Evolutionary conservation across 2,329 filamentous ascomycete genomes (phyloP).

Genomic region (Hortaea werneckii): DNA sequence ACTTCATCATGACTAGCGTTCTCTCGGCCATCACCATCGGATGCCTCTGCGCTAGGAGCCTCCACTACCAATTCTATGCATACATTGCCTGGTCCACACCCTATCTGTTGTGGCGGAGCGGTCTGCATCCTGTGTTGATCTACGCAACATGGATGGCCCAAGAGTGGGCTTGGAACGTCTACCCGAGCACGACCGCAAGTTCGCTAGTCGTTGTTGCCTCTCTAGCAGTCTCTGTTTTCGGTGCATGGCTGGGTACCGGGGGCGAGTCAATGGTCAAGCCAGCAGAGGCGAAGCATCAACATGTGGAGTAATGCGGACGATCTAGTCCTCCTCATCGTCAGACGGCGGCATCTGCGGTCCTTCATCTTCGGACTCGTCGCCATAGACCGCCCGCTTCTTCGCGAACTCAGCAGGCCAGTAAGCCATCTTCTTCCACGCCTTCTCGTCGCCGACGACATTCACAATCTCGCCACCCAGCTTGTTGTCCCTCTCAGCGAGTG

Average conservation of each 20-base stretch:
- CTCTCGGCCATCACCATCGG: constrained; percentile 69
- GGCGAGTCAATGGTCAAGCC: not conserved
- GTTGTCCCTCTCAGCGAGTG: constrained; percentile 57
- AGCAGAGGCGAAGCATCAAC: not conserved
- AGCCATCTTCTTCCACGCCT: constrained; percentile 74
- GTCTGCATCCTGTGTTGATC: constrained; percentile 56
- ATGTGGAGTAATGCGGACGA: constrained; percentile 4
- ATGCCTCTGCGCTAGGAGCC: constrained; percentile 72
- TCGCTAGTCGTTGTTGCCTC: constrained; percentile 60
- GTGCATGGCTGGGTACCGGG: constrained; percentile 40
- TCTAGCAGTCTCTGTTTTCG: constrained; percentile 55
- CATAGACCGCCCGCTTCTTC: constrained; percentile 45
- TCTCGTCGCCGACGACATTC: constrained; percentile 87
- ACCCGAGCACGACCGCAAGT: constrained; percentile 63
- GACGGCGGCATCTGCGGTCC: constrained; percentile 29
- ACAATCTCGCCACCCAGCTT: constrained; percentile 82
- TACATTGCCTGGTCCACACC: constrained; percentile 86
- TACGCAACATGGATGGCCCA: constrained; percentile 65
- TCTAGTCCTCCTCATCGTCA: constrained; percentile 19
- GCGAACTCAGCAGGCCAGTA: constrained; percentile 57
- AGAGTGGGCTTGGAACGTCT: constrained; percentile 91
- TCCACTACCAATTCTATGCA: constrained; percentile 93
- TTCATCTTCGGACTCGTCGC: constrained; percentile 60
- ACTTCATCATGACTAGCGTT: constrained; percentile 66
- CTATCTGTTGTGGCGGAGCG: constrained; percentile 73